Evolutionary conservation across 78 protist genomes (phyloP), one percentile per base, ranked within the genome.

Genomic region (Anaeramoeba flamelloides): DNA sequence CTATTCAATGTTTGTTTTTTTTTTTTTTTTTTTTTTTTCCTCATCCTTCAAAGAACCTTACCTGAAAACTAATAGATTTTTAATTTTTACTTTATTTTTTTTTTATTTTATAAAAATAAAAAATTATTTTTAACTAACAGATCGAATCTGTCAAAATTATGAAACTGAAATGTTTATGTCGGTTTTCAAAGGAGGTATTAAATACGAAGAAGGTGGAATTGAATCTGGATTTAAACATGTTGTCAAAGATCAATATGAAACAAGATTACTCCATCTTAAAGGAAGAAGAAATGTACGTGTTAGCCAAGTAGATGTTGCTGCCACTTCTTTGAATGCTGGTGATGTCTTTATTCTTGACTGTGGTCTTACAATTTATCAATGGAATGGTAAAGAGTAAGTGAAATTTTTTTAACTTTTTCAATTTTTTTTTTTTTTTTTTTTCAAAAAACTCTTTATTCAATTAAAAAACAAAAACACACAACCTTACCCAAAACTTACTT

Each of bases 111-210:
- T n/a, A n/a, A n/a, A n/a, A n/a, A n/a, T n/a, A n/a, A n/a, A n/a
- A n/a, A n/a, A n/a, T n/a, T n/a, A n/a, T n/a, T n/a, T 90, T 81
- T 79, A 86, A 75, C 90, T 92, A 33, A 90, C 87, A 85, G 83
- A n/a, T n/a, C n/a, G n/a, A n/a, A n/a, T n/a, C n/a, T n/a, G n/a
- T n/a, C 82, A 81, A 77, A 74, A 22, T n/a, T n/a, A 75, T 79
- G 91, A 88, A 84, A 41, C 86, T 31, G 4, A 81, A 3, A 36
- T 12, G 41, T 88, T 88, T 75, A 65, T 80, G 33, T 0, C 32
- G 39, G n/a, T 64, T 36, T 88, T 82, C 84, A 1, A 12, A 30
- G 77, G 82, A 41, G 77, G 82, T 53, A 3, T 86, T 17, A 0
- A 39, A 39, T 75, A 75, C 79, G 74, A 80, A 36, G 40, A 0